These are phyloP conservation scores for Sordaria brevicollis DNA, from an alignment of 495 filamentous ascomycete genomes.

Conservation along the genomic window DNA sequence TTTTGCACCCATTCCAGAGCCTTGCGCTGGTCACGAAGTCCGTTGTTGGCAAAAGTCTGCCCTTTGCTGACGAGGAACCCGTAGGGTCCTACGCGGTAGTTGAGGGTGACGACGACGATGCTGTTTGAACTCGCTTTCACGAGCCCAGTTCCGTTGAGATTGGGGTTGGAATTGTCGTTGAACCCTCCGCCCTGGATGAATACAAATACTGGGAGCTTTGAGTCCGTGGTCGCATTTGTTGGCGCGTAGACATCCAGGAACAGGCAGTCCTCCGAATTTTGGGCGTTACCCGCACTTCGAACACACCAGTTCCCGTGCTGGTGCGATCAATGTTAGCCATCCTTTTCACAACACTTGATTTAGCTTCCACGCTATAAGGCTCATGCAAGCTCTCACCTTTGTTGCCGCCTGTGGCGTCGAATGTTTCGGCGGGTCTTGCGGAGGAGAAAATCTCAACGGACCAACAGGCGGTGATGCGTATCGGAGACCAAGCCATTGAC, in stretches of 20 bases:
- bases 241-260: constrained; percentile 62
- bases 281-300: constrained; percentile 33
- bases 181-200: constrained; percentile 67
- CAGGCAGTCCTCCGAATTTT: constrained; percentile 54
- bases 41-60: constrained; percentile 49
- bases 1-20: constrained; percentile 57
- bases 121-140: constrained; percentile 43
- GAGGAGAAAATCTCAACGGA: constrained; percentile 24
- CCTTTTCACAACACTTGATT: not conserved
- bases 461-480: constrained; percentile 33
- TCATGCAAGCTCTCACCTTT: constrained; percentile 10
- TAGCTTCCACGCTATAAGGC: not conserved
- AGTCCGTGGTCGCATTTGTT: constrained; percentile 30
- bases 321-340: constrained; percentile 19
- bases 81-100: constrained; percentile 58
- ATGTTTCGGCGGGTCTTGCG: constrained; percentile 20
- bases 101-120: constrained; percentile 62
- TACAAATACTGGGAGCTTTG: constrained; percentile 54
- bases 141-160: constrained; percentile 53
- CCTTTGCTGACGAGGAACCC: constrained; percentile 56
- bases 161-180: constrained; percentile 46
- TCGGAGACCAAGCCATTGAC: constrained; percentile 31
- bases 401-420: constrained; percentile 17
- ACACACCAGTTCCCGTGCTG: constrained; percentile 37
- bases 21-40: constrained; percentile 57